Conservation (phyloP, 768 basidiomycete genomes). For the Rhodotorula graminis region DNA sequence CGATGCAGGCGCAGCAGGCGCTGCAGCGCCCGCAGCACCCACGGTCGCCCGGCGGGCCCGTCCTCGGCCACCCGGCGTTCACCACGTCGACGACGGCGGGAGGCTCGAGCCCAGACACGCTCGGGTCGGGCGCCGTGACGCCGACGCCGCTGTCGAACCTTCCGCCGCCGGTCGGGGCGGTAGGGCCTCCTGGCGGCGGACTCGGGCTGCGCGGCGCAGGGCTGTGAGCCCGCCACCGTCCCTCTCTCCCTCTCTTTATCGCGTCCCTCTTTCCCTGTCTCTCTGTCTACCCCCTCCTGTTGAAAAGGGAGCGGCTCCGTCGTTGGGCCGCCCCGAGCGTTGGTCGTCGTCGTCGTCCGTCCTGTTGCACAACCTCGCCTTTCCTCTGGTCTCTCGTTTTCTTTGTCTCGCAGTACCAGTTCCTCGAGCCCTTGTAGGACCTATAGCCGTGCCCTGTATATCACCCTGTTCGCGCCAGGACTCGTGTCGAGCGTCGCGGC, state of each 20-base stretch:
- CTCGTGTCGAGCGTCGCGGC: too few species aligned
- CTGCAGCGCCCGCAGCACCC: neutral
- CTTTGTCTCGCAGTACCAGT: too few species aligned
- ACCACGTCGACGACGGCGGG: neutral
- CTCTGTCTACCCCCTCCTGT: too few species aligned
- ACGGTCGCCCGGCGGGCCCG: neutral
- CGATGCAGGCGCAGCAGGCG: constrained; percentile 18
- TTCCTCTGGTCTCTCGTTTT: too few species aligned
- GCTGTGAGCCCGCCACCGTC: neutral
- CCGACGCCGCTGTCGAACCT: neutral
- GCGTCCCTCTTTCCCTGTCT: too few species aligned
- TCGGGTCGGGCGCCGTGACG: neutral
- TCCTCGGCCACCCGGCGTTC: neutral
- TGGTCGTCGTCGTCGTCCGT: too few species aligned
- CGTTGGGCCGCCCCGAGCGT: too few species aligned
- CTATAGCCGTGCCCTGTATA: too few species aligned
- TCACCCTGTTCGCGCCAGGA: too few species aligned
- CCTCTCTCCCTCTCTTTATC: neutral
- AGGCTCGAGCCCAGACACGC: neutral
- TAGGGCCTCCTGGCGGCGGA: neutral
- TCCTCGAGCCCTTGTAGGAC: too few species aligned
- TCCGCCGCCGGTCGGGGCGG: neutral
- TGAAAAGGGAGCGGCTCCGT: too few species aligned
- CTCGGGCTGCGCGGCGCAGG: neutral
- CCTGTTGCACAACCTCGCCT: neutral